A percentile compares a stretch with the other conserved stretches of the same genome.
These are phyloP conservation scores for Cotoneaster glaucophyllus DNA, from an alignment of 306 rosid genomes.

Conservation along the genomic window DNA sequence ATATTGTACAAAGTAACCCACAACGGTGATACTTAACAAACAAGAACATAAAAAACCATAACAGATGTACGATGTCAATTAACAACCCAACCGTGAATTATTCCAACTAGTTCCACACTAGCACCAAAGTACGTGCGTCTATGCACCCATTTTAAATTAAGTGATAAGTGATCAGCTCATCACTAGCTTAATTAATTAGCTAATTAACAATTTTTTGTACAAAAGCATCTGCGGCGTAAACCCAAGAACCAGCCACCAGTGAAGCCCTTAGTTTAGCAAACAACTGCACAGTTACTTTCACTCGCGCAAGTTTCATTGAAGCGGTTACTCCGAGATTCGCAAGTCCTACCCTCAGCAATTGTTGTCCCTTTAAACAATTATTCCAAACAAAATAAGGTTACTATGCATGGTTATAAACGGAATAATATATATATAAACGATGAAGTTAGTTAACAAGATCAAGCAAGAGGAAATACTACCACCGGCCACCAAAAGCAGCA, in stretches of 20 bases:
- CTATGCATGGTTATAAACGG: too few relatives aligned
- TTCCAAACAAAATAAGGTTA: background rate
- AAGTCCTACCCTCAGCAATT: conserved; percentile 48
- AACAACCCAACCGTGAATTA: background rate
- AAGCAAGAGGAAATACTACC: conserved; percentile 13
- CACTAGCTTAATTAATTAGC: background rate
- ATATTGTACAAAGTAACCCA: background rate
- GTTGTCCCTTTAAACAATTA: background rate
- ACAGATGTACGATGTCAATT: background rate
- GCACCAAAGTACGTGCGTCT: too few relatives aligned
- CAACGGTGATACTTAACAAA: background rate
- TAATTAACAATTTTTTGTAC: conserved; percentile 30
- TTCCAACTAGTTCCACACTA: background rate
- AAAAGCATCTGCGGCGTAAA: conserved; percentile 52
- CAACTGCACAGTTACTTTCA: conserved; percentile 32
- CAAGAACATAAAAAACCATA: background rate
- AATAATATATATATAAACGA: too few relatives aligned
- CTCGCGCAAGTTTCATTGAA: conserved; percentile 47
- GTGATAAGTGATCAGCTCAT: background rate
- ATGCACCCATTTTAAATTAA: background rate
- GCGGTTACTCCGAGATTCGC: conserved; percentile 39
- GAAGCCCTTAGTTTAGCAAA: conserved; percentile 45
- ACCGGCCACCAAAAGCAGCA: conserved; percentile 44
- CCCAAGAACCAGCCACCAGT: conserved; percentile 44
- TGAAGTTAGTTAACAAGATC: background rate